Evolutionary conservation across 192 early-diverging fungal genomes (phyloP), one percentile per base, ranked within the genome.

Genomic region (Pilaira anomala): DNA sequence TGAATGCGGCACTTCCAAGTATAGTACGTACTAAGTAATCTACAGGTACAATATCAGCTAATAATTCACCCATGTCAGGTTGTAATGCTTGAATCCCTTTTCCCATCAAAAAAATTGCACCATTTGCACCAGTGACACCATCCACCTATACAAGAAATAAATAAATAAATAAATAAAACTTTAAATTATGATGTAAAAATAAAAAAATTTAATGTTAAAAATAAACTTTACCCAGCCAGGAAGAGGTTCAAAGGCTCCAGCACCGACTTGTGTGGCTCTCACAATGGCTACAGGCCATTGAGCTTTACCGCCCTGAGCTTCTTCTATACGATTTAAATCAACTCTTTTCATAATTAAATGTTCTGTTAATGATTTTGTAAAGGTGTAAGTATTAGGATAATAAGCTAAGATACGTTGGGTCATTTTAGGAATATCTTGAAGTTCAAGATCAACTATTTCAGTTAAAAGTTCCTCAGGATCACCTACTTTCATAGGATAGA

Each of bases 371-470:
- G 73, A 66, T 48, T 82, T 82, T 3, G 80, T 76, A 59, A 82
- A 82, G 0, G 76, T 75, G 39, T 82, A 79, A 0, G 78, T 79
- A 44, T 77, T 82, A 29, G 80, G 80, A 60, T 82, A 82, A 18
- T 66, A 21, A 14, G 21, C 24, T 29, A 71, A 36, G 48, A 76
- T 66, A 4, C 68, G 64, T 19, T 76, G 74, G 1, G 74, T 76
- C 64, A 70, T 69, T 40, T 75, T 75, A 1, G 73, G 67, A 22
- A 75, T 75, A 36, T 75, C 73, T 44, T 66, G 63, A 25, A 76
- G 36, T 55, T 71, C 74, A 2, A 71, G 54, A 29, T 51, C 61
- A 1, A 76, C 68, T 22, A 76, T 76, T 21, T 71, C 68, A 39
- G 57, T 66, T 14, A 76, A 44, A 12, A 76, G 25, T 6, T 58